A percentile compares a stretch with the other conserved stretches of the same genome.
phyloP scores from a whole-genome alignment of 192 early-diverging fungal species.

The Backusella mclennaniae region DNA sequence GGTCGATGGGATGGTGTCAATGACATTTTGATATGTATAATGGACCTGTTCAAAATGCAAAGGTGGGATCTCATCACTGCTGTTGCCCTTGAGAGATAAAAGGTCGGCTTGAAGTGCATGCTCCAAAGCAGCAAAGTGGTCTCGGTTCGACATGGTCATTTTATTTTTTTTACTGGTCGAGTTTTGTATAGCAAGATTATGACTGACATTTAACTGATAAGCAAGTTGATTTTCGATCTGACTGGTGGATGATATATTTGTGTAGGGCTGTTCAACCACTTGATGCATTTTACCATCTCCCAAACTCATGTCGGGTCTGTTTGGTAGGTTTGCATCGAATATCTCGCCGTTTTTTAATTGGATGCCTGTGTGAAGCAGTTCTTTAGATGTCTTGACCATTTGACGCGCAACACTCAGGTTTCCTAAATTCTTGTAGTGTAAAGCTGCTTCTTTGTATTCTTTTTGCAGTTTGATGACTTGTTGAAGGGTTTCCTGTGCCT shows the following conservation, averaged over 20 bases:
- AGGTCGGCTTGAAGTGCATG: slow-evolving; percentile 57
- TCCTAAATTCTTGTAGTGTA: slow-evolving; percentile 50
- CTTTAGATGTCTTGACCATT: slow-evolving; percentile 46
- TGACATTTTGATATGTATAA: slow-evolving; percentile 46
- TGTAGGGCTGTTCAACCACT: not conserved
- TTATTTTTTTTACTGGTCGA: slow-evolving; percentile 11
- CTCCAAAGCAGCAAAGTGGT: slow-evolving; percentile 56
- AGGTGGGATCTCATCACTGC: slow-evolving; percentile 35
- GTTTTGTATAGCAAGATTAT: slow-evolving; percentile 32
- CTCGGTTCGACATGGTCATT: not conserved
- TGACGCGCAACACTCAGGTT: slow-evolving; percentile 48
- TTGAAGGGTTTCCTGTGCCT: slow-evolving; percentile 18
- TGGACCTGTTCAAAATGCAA: slow-evolving; percentile 59
- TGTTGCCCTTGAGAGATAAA: slow-evolving; percentile 41
- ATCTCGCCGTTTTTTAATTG: slow-evolving; percentile 31
- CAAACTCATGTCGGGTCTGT: slow-evolving; percentile 21
- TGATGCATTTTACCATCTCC: slow-evolving; percentile 30
- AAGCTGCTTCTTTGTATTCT: slow-evolving; percentile 62
- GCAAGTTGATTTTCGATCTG: slow-evolving; percentile 25
- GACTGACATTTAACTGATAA: slow-evolving; percentile 35
- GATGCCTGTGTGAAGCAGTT: slow-evolving; percentile 43
- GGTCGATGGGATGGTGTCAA: slow-evolving; percentile 56
- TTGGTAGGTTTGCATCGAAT: slow-evolving; percentile 16
- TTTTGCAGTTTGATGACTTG: slow-evolving; percentile 35
- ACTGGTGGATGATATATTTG: not conserved